Base-by-base conservation (phyloP, 495 filamentous ascomycete genomes). In the Cercophora newfieldiana region DNA sequence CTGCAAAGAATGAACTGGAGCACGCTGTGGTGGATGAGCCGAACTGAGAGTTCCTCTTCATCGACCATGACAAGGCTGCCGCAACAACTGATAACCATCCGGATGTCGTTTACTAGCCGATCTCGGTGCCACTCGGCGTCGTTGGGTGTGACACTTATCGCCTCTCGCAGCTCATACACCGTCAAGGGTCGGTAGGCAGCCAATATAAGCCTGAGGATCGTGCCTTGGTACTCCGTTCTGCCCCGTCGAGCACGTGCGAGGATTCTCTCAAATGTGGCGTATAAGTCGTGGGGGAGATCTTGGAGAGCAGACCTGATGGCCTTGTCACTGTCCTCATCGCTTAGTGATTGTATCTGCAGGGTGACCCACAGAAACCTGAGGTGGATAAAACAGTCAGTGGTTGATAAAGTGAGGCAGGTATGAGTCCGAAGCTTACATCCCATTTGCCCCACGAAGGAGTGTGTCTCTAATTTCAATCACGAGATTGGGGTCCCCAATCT, bases 1-100 rank as follows among this genome's bases (percentile, higher is more conserved):
- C n/a, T 26, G 18, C 66, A 64, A 31, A 81, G 68, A 22, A 83
- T 67, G 64, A 78, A 82, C 64, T 82, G 75, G 61, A 71, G 75
- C 50, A 83, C 71, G 66, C 78, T 82, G 51, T 78, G 75, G 64
- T 83, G 80, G 29, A 80, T 69, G 22, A 82, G 64, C 58, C 75
- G 68, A 28, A 80, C 69, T 1, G 79, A 78, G 5, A 67, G 53
- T 10, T 77, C 72, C 62, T 83, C 80, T 72, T 83, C 80, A 53
- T 83, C 80, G 29, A 82, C 68, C n/a, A 63, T 72, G 30, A 83
- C 31, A 12, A 83, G 77, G 59, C 79, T 73, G 64, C 78, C 79
- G 64, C 80, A 83, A 63, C 72, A 77, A 37, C 67, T 56, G 37
- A 81, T 66, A 65, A 65, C 67, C 30, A 69, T 70, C 63, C 73